Evolutionary conservation across 345 rosid species (phyloP).

Genomic region (Zanthoxylum bungeanum): DNA sequence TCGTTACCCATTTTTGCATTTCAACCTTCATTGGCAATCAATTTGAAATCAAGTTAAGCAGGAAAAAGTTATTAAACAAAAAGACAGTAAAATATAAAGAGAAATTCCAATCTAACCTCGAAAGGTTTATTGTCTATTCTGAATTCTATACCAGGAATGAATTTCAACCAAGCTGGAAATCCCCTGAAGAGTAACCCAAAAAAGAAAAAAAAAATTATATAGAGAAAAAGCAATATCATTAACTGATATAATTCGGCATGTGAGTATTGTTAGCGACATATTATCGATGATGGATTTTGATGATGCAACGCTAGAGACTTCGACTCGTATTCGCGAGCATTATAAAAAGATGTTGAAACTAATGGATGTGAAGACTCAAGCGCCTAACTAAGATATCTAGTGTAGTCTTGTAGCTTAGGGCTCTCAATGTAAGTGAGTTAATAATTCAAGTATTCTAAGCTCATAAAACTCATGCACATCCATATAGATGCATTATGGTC

Average conservation of each 20-base stretch:
- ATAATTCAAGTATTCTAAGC: no score
- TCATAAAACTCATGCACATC: no score
- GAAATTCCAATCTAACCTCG: slow-evolving; percentile 46
- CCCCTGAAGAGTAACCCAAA: slow-evolving; percentile 3
- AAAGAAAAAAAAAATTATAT: not conserved
- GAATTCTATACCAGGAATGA: not conserved
- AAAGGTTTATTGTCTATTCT: not conserved
- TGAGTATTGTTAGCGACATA: no score
- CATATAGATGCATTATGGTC: no score
- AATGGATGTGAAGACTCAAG: no score
- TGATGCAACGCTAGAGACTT: no score
- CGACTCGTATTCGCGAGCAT: no score
- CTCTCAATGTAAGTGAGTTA: no score
- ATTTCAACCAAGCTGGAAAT: slow-evolving; percentile 5
- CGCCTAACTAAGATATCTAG: no score
- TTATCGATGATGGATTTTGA: no score
- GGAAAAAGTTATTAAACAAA: not conserved
- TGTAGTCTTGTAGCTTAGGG: no score
- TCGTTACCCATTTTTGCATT: slow-evolving; percentile 83
- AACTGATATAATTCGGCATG: not conserved
- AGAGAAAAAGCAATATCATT: not conserved
- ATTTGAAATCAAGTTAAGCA: slow-evolving; percentile 10
- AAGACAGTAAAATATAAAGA: not conserved
- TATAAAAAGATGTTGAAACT: no score
- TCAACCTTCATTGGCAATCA: slow-evolving; percentile 46